A percentile compares a stretch with the other conserved stretches of the same genome.
Conservation (phyloP, 169 alveolate species). For the Plasmodium knowlesi region DNA sequence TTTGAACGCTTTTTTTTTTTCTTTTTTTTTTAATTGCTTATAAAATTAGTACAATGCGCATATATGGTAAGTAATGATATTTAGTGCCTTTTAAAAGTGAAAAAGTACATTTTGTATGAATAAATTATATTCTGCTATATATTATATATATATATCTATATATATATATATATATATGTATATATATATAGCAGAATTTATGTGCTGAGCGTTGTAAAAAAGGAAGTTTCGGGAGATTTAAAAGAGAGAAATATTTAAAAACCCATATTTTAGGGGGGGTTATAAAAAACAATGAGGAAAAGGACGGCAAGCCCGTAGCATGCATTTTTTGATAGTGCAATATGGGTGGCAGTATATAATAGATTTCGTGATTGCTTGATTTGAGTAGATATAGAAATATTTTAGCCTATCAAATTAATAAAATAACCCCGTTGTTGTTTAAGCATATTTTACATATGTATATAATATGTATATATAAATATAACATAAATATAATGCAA, state of each 20-base stretch:
- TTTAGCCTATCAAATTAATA: background rate
- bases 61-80: background rate
- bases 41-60: background rate
- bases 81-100: background rate
- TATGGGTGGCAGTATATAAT: background rate
- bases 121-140: background rate
- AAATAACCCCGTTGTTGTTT: background rate
- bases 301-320: background rate
- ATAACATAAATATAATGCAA: background rate
- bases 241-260: background rate
- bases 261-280: background rate
- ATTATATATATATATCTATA: background rate
- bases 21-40: background rate
- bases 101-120: background rate
- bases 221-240: background rate
- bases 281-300: background rate
- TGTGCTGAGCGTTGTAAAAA: background rate
- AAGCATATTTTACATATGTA: background rate
- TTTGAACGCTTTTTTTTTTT: background rate
- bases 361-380: background rate
- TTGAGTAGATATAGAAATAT: background rate
- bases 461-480: too few species aligned
- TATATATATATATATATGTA: background rate
- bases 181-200: background rate
- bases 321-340: background rate